Conservation (phyloP, 768 basidiomycete genomes). For the Collybiopsis luxurians region DNA sequence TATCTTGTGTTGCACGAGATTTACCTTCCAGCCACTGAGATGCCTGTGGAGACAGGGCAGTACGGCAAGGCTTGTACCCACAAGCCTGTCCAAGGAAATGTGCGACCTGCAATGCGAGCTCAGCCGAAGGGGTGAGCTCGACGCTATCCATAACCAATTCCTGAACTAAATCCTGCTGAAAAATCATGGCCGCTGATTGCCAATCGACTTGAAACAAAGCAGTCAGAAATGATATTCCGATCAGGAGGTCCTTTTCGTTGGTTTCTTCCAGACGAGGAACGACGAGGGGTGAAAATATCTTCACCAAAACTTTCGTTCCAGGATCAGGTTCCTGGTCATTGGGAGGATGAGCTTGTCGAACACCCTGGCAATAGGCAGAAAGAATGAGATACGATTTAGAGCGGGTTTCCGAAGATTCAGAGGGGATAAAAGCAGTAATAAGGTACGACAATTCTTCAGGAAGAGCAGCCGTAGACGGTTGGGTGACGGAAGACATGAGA, state of each 20-base stretch:
- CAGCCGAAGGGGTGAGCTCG: conserved; percentile 54
- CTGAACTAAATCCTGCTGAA: conserved; percentile 58
- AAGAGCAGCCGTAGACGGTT: conserved; percentile 16
- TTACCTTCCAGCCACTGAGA: conserved; percentile 67
- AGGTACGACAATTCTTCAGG: conserved; percentile 57
- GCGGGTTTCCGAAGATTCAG: conserved; percentile 39
- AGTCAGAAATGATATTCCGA: conserved; percentile 64
- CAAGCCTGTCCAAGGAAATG: conserved; percentile 75
- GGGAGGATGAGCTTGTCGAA: conserved; percentile 35
- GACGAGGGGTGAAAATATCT: conserved; percentile 49
- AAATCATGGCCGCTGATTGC: conserved; percentile 60
- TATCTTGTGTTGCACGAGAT: conserved; percentile 44
- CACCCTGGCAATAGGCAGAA: conserved; percentile 64
- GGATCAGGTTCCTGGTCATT: conserved; percentile 38
- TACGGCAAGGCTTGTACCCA: conserved; percentile 71
- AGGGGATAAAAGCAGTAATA: conserved; percentile 50
- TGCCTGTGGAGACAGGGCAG: conserved; percentile 53
- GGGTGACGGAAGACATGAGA: background rate
- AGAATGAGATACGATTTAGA: conserved; percentile 73
- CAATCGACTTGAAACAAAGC: conserved; percentile 86
- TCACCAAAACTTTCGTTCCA: conserved; percentile 48
- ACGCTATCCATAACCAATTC: conserved; percentile 67
- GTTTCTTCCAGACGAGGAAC: conserved; percentile 46
- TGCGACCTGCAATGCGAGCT: conserved; percentile 59
- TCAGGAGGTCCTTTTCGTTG: conserved; percentile 48